These are phyloP conservation scores for Colletotrichum orbiculare DNA, from an alignment of 2,329 filamentous ascomycete species.

Conservation along the genomic window DNA sequence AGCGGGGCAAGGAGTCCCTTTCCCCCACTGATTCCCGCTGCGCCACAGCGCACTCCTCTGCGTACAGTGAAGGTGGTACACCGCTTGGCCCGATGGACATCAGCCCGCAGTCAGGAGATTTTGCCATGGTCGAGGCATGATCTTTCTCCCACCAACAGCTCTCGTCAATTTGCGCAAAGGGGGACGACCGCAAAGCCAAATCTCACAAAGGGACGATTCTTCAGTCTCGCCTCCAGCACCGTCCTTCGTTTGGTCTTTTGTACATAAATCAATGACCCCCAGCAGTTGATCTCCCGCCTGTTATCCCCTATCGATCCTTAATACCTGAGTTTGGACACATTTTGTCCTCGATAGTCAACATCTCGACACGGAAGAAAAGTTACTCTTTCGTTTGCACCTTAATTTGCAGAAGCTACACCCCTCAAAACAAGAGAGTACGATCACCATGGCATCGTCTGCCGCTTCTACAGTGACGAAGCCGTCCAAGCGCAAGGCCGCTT, in stretches of 20 bases:
- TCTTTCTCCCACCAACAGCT: slow-evolving; percentile 30
- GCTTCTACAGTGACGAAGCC: slow-evolving; percentile 48
- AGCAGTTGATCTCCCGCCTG: slow-evolving; percentile 13
- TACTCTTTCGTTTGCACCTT: too few species aligned
- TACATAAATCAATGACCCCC: slow-evolving; percentile 9
- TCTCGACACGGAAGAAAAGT: too few species aligned
- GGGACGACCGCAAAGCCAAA: slow-evolving; percentile 5
- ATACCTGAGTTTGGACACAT: neutral
- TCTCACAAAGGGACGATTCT: neutral
- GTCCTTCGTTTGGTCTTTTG: neutral
- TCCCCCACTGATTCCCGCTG: slow-evolving; percentile 35
- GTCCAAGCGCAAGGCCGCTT: slow-evolving; percentile 41
- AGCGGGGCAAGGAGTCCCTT: slow-evolving; percentile 25
- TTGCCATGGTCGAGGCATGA: slow-evolving; percentile 34
- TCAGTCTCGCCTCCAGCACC: slow-evolving; percentile 1
- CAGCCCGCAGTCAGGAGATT: slow-evolving; percentile 36
- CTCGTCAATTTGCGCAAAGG: slow-evolving; percentile 18
- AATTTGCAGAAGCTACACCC: neutral
- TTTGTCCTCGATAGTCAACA: neutral
- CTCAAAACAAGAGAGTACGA: slow-evolving; percentile 3
- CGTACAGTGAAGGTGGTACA: slow-evolving; percentile 1
- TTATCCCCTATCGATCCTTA: too few species aligned
- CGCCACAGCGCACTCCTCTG: slow-evolving; percentile 23
- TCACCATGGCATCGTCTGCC: slow-evolving; percentile 43
- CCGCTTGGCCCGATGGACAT: slow-evolving; percentile 23